phyloP scores from a whole-genome alignment of 768 basidiomycete genomes.

The Auricularia cornea region DNA sequence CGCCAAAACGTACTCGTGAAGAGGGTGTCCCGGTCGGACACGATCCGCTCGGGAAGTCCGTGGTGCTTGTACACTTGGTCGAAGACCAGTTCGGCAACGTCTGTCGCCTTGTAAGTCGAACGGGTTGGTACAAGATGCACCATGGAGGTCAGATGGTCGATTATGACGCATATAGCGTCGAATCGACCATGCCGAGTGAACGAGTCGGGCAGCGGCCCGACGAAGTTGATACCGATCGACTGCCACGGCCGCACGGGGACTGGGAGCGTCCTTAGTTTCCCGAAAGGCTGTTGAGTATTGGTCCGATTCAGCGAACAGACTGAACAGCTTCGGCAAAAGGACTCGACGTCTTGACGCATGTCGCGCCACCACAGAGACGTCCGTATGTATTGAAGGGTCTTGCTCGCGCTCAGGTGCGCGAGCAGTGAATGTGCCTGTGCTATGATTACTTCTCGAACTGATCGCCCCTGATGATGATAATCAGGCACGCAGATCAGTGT shows the following conservation, averaged over 20 bases:
- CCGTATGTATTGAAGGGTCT: no score
- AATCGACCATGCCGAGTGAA: slow-evolving; percentile 14
- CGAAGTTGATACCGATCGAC: slow-evolving; percentile 21
- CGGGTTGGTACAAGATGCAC: slow-evolving; percentile 22
- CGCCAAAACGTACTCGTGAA: slow-evolving; percentile 39
- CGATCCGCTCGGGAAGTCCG: slow-evolving; percentile 29
- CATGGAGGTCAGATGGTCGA: slow-evolving; percentile 16
- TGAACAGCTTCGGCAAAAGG: slow-evolving; percentile 19
- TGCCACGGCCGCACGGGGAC: slow-evolving; percentile 20
- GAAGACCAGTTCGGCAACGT: slow-evolving; percentile 31
- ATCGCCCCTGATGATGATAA: no score
- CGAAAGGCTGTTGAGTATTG: slow-evolving; percentile 13
- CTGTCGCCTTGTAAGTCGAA: slow-evolving; percentile 21
- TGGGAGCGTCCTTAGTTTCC: slow-evolving; percentile 15
- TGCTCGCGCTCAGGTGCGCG: no score
- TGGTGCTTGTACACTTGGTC: slow-evolving; percentile 28
- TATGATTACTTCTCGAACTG: no score
- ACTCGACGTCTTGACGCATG: slow-evolving; percentile 19
- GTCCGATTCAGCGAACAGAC: slow-evolving; percentile 16
- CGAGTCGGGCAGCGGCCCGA: slow-evolving; percentile 15
- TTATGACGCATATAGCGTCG: slow-evolving; percentile 19
- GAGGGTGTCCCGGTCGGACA: slow-evolving; percentile 32
- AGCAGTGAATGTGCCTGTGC: no score
- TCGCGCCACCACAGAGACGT: slow-evolving; percentile 31
- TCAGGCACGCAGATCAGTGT: no score